A percentile compares a stretch with the other conserved stretches of the same genome.
Conservation (phyloP, 805 yeast species). For the Kodamaea hsintzibuensis region DNA sequence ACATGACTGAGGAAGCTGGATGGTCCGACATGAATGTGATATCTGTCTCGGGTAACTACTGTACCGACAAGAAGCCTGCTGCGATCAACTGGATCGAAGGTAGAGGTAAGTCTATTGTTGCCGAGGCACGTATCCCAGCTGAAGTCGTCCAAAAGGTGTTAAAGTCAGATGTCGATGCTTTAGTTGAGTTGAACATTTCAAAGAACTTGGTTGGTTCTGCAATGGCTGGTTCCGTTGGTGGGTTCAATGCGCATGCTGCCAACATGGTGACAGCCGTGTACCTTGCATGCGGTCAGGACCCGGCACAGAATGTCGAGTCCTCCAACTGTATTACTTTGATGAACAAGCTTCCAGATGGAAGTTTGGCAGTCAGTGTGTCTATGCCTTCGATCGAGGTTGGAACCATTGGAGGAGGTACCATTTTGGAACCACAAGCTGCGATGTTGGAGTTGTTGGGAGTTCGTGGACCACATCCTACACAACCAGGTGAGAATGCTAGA, state of each 20-base stretch:
- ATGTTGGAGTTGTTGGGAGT: conserved; percentile 94
- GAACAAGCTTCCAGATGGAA: conserved; percentile 74
- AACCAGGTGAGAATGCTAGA: conserved; percentile 93
- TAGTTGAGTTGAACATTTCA: conserved; percentile 84
- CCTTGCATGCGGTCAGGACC: conserved; percentile 97
- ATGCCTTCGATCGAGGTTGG: conserved; percentile 99
- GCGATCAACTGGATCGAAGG: conserved; percentile 99
- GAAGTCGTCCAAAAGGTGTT: conserved; percentile 78
- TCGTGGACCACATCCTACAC: conserved; percentile 90
- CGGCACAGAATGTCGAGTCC: conserved; percentile 98
- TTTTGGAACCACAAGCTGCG: conserved; percentile 94
- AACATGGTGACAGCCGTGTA: conserved; percentile 92
- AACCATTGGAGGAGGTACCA: conserved; percentile 98
- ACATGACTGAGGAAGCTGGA: conserved; percentile 85
- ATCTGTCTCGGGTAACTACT: conserved; percentile 94
- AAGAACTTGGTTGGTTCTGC: conserved; percentile 96
- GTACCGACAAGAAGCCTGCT: conserved; percentile 97
- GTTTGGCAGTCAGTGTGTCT: conserved; percentile 89
- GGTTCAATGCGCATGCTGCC: conserved; percentile 98
- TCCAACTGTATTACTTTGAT: conserved; percentile 96
- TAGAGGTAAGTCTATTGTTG: conserved; percentile 96
- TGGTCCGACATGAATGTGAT: conserved; percentile 92
- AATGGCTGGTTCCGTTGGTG: conserved; percentile 98
- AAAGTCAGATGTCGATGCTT: conserved; percentile 88
- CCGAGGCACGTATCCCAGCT: conserved; percentile 88